Evolutionary conservation across 1,139 yeast genomes (phyloP), one percentile per base, ranked within the genome.

Genomic region (Yamadazyma atmosphaerica): DNA sequence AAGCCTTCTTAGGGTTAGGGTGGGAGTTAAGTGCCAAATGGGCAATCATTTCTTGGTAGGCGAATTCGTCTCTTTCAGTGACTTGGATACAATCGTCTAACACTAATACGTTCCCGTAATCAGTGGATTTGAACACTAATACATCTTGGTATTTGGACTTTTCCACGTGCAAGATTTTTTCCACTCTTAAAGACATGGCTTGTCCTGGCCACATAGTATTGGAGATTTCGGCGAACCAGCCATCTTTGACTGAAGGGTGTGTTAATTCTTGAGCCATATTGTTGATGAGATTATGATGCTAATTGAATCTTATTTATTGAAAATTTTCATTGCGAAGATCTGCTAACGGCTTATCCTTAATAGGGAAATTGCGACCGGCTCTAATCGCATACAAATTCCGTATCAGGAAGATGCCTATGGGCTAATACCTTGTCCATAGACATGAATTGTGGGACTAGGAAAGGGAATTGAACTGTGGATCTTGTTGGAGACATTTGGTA

Each of bases 121-220:
- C 81, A 33, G 90, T 79, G 37, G 94, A 83, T 66, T 87, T 83
- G 73, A 89, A 89, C 37, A 89, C 92, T 45, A 89, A 72, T 21
- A 89, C 87, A 56, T 87, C 95, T 68, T 89, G 97, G 66, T 84
- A 89, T 64, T 83, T 78, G 42, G 96, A 86, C 64, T 81, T 77
- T 58, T 83, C 92, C 45, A 78, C 83, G 66, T 86, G 87, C 51
- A 89, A 74, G 37, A 88, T 78, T 64, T 87, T 78, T 50, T 88
- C 88, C 41, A 88, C 96, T 55, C 79, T 78, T 49, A 89, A 72
- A 44, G 87, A 78, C 86, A 89, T 83, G 52, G 96, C 96, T 71
- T 88, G 95, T 46, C 97, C 97, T 12, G 97, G 97, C 84, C 95
- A 92, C 84, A 82, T 80, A 56, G 86, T 83, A 61, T 85, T 81